Evolutionary conservation across 1,139 yeast genomes (phyloP).

Genomic region (Yamadazyma mexicana): DNA sequence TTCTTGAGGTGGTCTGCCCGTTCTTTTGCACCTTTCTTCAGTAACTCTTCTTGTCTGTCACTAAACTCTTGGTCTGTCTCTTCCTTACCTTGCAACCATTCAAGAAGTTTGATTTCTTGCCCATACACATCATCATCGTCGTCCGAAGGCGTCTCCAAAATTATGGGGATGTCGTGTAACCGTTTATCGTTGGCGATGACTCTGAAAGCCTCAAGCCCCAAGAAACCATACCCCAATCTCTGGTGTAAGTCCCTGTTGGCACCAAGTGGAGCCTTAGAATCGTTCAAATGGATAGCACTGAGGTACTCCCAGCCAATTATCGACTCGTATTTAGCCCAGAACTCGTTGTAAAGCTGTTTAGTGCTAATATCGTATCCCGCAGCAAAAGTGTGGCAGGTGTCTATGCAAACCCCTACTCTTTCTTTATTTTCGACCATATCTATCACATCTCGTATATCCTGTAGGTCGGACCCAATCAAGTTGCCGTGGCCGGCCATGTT

Average conservation of each 20-base stretch:
- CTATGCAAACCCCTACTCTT: slow-evolving; percentile 91
- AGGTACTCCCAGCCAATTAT: slow-evolving; percentile 74
- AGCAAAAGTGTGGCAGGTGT: slow-evolving; percentile 93
- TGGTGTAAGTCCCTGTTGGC: slow-evolving; percentile 93
- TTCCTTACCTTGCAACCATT: slow-evolving; percentile 62
- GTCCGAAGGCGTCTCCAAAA: slow-evolving; percentile 86
- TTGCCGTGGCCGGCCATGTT: slow-evolving; percentile 99
- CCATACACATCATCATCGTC: slow-evolving; percentile 65
- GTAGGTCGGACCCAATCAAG: slow-evolving; percentile 77
- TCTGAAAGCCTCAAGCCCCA: slow-evolving; percentile 84
- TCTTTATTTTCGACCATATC: slow-evolving; percentile 71
- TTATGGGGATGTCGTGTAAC: slow-evolving; percentile 67
- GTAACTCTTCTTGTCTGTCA: slow-evolving; percentile 49
- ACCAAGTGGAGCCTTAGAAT: slow-evolving; percentile 89
- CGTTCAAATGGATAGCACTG: slow-evolving; percentile 83
- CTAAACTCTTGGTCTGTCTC: slow-evolving; percentile 57
- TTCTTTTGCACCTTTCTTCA: slow-evolving; percentile 56
- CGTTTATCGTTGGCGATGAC: slow-evolving; percentile 67
- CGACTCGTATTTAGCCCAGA: slow-evolving; percentile 75
- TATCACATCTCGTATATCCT: slow-evolving; percentile 76
- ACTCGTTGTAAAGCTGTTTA: slow-evolving; percentile 53
- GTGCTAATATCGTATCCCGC: slow-evolving; percentile 87
- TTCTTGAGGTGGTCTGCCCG: slow-evolving; percentile 51
- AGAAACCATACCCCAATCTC: slow-evolving; percentile 81
- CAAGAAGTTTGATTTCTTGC: slow-evolving; percentile 74